Percentiles rank a stretch among this genome's conserved stretches.
phyloP scores from a whole-genome alignment of 78 protist species.

The Dictyostelium purpureum region DNA sequence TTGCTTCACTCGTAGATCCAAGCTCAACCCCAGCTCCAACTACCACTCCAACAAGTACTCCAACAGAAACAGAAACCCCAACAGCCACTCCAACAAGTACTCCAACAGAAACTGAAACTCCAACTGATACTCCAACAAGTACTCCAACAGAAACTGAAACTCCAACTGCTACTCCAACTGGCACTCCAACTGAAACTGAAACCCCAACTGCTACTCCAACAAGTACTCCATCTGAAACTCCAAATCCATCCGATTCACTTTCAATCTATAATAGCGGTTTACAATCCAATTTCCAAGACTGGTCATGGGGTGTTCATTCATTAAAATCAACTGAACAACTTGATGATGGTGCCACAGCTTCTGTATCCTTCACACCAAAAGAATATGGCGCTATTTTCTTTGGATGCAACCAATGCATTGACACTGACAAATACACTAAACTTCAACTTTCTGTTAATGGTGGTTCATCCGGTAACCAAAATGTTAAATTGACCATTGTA shows the following conservation, averaged over 20 bases:
- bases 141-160: neutral
- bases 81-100: neutral
- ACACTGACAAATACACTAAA: neutral
- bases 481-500: neutral
- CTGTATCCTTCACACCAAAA: constrained; percentile 25
- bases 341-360: neutral
- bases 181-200: neutral
- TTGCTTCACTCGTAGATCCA: neutral
- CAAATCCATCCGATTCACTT: neutral
- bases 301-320: constrained; percentile 28
- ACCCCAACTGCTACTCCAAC: neutral
- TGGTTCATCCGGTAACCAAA: constrained; percentile 19
- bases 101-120: neutral
- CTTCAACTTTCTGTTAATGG: constrained; percentile 22
- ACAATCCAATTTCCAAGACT: constrained; percentile 18
- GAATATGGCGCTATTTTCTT: constrained; percentile 32
- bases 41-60: neutral
- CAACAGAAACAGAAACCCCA: neutral
- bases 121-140: neutral
- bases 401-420: constrained; percentile 16
- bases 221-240: neutral
- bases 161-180: neutral
- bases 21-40: constrained; percentile 6
- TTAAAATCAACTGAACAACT: neutral
- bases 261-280: constrained; percentile 9